Percentiles rank a stretch among this genome's conserved stretches.
These are phyloP conservation scores for Neoboletus magnificus DNA, from an alignment of 768 basidiomycete genomes.

Conservation along the genomic window DNA sequence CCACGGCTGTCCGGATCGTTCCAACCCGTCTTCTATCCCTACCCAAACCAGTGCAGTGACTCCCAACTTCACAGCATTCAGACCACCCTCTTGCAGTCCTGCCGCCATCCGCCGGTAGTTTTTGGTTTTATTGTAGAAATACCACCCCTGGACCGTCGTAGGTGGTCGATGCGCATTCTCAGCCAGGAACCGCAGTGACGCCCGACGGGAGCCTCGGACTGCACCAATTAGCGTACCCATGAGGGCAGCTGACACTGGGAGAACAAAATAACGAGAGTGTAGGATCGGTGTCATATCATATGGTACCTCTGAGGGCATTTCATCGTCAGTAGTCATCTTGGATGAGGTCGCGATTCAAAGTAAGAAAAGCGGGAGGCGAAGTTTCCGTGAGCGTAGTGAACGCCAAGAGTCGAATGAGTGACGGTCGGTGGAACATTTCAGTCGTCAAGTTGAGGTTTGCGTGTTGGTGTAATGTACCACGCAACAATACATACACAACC, in stretches of 20 bases:
- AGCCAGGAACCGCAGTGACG: constrained; percentile 81
- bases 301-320: constrained; percentile 5
- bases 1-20: constrained; percentile 34
- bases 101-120: constrained; percentile 82
- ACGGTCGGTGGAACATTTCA: not conserved
- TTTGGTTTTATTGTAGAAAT: constrained; percentile 95
- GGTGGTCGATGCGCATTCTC: constrained; percentile 90
- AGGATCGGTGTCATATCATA: constrained; percentile 32
- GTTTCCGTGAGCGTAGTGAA: not conserved
- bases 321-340: constrained; percentile 18
- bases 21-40: constrained; percentile 44
- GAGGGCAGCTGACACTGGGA: constrained; percentile 58
- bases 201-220: constrained; percentile 65
- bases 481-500: not conserved
- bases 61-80: constrained; percentile 52
- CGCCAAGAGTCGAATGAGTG: not conserved
- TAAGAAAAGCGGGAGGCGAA: not conserved
- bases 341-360: not conserved
- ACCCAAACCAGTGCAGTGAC: constrained; percentile 47
- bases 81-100: constrained; percentile 63
- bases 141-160: constrained; percentile 86
- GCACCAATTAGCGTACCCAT: constrained; percentile 69
- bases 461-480: not conserved
- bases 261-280: constrained; percentile 51
- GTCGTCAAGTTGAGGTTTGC: not conserved